Evolutionary conservation across 176 grass and related monocot species (phyloP).

Genomic region (Rhipidocladum racemiflorum): DNA sequence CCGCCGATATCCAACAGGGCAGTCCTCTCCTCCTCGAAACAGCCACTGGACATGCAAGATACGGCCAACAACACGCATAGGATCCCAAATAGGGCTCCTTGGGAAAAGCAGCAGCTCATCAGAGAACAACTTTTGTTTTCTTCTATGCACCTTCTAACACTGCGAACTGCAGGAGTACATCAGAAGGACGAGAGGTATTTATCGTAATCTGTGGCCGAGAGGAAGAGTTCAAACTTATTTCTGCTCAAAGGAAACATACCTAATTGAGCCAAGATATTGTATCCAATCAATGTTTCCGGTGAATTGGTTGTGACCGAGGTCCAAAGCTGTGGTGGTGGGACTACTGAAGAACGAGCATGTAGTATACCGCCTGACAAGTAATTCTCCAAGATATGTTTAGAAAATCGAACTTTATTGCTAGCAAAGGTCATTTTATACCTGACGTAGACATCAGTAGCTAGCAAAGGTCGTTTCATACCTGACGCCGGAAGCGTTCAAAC

Average conservation of each 20-base stretch:
- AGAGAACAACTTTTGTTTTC: background rate
- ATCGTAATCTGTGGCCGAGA: too few species aligned
- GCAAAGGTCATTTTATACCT: too few species aligned
- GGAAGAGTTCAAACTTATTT: constrained; percentile 25
- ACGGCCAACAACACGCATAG: background rate
- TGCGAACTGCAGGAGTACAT: too few species aligned
- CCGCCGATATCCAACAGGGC: background rate
- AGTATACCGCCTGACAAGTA: too few species aligned
- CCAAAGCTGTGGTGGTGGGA: background rate
- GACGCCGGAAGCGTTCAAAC: too few species aligned
- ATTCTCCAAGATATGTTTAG: too few species aligned
- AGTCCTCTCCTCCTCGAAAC: background rate
- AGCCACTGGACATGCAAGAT: background rate
- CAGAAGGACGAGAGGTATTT: too few species aligned
- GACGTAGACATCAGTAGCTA: too few species aligned
- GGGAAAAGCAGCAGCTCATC: background rate
- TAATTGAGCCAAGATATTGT: background rate
- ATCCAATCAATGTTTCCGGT: background rate
- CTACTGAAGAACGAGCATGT: too few species aligned
- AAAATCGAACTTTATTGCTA: too few species aligned
- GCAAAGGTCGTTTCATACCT: too few species aligned
- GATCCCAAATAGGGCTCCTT: background rate
- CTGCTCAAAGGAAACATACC: background rate
- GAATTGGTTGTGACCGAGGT: constrained; percentile 6
- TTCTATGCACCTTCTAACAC: too few species aligned